Conservation (phyloP, 2,329 filamentous ascomycete species). For the Emmonsiellopsis sp. region DNA sequence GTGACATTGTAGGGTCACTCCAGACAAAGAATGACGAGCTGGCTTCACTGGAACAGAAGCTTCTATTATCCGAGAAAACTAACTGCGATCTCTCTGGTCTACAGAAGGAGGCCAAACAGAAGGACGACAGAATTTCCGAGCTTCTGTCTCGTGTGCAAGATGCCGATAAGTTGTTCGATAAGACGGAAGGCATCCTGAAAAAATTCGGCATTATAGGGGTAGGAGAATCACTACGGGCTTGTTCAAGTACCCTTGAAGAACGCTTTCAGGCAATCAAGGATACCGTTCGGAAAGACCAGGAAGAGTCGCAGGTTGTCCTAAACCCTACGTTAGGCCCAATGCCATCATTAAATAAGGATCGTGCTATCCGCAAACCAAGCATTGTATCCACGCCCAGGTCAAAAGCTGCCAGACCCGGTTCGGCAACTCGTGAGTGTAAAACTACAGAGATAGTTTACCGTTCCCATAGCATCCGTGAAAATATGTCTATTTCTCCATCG, state of each 20-base stretch:
- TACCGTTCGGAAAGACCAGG: no score
- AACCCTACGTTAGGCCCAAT: no score
- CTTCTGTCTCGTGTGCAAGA: neutral
- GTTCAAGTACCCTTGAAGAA: conserved; percentile 15
- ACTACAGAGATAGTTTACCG: conserved; percentile 10
- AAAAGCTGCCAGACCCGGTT: neutral
- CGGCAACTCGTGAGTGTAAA: conserved; percentile 4
- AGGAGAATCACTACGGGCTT: conserved; percentile 13
- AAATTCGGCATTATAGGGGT: conserved; percentile 10
- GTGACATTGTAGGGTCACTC: conserved; percentile 8
- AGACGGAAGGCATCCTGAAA: conserved; percentile 14
- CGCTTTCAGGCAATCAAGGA: conserved; percentile 7
- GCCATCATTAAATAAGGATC: no score
- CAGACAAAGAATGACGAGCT: conserved; percentile 4
- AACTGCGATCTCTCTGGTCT: neutral
- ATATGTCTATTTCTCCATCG: conserved; percentile 4
- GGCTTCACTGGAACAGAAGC: conserved; percentile 1
- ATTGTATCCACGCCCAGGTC: neutral
- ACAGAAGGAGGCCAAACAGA: neutral
- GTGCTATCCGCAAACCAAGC: conserved; percentile 1
- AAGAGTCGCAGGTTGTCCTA: no score
- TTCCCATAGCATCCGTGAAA: conserved; percentile 8
- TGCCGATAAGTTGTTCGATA: neutral
- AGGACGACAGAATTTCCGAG: neutral
- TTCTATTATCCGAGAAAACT: neutral